phyloP scores from a whole-genome alignment of 129 eudicot genomes.

The Saposhnikovia divaricata region DNA sequence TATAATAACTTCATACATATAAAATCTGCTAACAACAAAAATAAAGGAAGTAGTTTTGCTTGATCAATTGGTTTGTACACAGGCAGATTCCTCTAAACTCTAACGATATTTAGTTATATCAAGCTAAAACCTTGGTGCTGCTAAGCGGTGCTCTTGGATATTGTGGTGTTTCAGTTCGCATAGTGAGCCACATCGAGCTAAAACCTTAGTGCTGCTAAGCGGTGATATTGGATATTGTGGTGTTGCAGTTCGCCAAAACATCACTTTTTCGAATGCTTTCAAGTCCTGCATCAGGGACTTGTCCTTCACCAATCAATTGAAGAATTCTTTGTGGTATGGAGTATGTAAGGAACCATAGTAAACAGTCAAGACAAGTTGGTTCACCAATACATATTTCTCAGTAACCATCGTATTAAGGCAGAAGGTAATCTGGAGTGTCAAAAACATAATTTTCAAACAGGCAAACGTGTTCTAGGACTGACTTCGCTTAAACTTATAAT shows the following conservation, averaged over 20 bases:
- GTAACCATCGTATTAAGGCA: background rate
- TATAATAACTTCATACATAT: background rate
- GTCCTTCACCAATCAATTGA: background rate
- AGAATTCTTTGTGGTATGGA: background rate
- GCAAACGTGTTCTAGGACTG: background rate
- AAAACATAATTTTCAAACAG: background rate
- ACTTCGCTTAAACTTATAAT: background rate
- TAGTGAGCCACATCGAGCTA: too few relatives aligned
- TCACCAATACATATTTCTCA: background rate
- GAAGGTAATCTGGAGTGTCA: conserved; percentile 2
- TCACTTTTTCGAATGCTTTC: background rate
- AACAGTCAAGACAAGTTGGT: background rate
- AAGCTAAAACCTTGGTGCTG: too few relatives aligned
- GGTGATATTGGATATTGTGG: too few relatives aligned
- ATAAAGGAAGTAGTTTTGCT: background rate
- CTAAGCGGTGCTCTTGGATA: too few relatives aligned
- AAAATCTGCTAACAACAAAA: background rate
- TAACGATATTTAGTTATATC: too few relatives aligned
- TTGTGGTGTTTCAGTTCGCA: too few relatives aligned
- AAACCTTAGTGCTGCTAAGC: too few relatives aligned
- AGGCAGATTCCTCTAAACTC: background rate
- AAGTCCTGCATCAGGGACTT: background rate
- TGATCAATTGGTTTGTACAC: background rate
- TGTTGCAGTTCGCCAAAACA: background rate
- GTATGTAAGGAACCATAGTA: background rate